phyloP scores from a whole-genome alignment of 805 yeast genomes.

The Candida morakotiae region DNA sequence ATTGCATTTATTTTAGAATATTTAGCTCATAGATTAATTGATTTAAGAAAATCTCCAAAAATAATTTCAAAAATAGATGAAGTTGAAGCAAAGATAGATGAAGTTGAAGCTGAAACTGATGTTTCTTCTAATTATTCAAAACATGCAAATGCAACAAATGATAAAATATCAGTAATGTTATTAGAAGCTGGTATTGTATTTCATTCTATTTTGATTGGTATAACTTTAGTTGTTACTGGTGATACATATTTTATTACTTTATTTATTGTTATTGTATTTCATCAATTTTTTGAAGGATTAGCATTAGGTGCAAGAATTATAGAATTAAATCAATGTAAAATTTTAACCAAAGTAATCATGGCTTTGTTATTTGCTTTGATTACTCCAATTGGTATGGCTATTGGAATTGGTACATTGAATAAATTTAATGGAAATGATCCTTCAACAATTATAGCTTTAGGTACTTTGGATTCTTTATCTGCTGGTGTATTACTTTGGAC shows the following conservation, averaged over 20 bases:
- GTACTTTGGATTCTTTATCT: constrained; percentile 29
- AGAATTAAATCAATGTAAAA: constrained; percentile 8
- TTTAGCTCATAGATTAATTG: constrained; percentile 12
- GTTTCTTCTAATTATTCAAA: constrained; percentile 2
- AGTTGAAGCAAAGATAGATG: constrained; percentile 2
- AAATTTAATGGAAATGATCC: constrained; percentile 26
- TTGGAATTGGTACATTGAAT: constrained; percentile 24
- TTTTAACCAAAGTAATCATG: constrained; percentile 15
- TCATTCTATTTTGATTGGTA: constrained; percentile 27
- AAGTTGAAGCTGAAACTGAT: constrained; percentile 3
- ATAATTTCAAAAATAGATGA: neutral
- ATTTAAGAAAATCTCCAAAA: constrained; percentile 2
- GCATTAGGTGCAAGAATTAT: constrained; percentile 26
- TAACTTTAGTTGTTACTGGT: constrained; percentile 26
- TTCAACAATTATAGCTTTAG: constrained; percentile 26
- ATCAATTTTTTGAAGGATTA: constrained; percentile 29
- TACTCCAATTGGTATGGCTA: constrained; percentile 30
- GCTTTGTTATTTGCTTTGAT: constrained; percentile 17
- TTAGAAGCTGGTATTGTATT: constrained; percentile 28
- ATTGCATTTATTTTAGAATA: constrained; percentile 22
- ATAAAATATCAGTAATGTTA: constrained; percentile 13
- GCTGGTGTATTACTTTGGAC: constrained; percentile 31
- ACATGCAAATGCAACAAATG: constrained; percentile 7
- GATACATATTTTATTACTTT: constrained; percentile 24
- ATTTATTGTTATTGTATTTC: constrained; percentile 28